Conservation (phyloP, 2,329 filamentous ascomycete species). For the Fusarium sp. region DNA sequence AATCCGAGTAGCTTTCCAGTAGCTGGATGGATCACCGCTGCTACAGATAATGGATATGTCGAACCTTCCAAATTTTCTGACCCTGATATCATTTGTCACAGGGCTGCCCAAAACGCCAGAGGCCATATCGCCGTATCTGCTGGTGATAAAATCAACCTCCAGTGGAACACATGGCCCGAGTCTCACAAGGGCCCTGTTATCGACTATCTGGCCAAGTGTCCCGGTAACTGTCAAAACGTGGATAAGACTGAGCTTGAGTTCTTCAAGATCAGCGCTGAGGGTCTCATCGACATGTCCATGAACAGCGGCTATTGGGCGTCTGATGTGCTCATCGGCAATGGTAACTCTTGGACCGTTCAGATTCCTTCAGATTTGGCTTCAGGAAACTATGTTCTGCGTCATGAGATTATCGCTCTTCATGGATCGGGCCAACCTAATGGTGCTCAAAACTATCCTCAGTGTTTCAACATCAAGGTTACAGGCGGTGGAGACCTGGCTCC, state of each 20-base stretch:
- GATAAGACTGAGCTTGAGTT: constrained; percentile 66
- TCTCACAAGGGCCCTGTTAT: constrained; percentile 66
- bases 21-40: constrained; percentile 39
- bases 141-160: constrained; percentile 54
- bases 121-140: constrained; percentile 53
- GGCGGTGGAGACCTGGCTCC: constrained; percentile 53
- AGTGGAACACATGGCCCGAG: constrained; percentile 57
- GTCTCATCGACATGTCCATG: constrained; percentile 61
- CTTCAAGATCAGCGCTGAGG: constrained; percentile 71
- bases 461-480: constrained; percentile 59
- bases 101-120: constrained; percentile 51
- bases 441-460: constrained; percentile 64
- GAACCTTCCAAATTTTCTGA: constrained; percentile 46
- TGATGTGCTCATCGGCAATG: constrained; percentile 56
- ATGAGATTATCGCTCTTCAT: constrained; percentile 65
- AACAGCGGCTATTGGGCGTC: constrained; percentile 52
- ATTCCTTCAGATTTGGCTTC: constrained; percentile 50
- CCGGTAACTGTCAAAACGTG: constrained; percentile 65
- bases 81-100: constrained; percentile 61
- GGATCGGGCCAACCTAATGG: constrained; percentile 55
- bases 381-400: constrained; percentile 61
- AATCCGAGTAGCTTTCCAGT: constrained; percentile 14
- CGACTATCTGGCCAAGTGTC: constrained; percentile 71
- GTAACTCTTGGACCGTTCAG: constrained; percentile 48
- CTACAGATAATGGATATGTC: constrained; percentile 62